Base-by-base conservation (phyloP, 257 asterid genomes). In the Salvia miltiorrhiza region DNA sequence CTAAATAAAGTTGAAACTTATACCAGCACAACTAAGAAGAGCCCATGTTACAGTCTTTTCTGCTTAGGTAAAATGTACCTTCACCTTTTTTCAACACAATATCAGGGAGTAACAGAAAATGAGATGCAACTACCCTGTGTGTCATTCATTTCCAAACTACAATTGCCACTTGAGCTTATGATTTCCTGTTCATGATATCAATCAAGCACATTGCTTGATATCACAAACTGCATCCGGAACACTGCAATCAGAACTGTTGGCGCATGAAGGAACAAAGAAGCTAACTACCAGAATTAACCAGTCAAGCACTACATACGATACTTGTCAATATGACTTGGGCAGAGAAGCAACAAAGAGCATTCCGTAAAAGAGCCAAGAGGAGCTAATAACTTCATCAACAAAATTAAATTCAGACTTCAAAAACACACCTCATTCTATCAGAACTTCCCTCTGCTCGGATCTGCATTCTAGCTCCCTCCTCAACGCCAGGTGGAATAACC, bases 371-470 rank as follows among this genome's bases (percentile, higher is more conserved):
- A 67, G 28, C 53, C 45, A 26, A 58, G 53, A 45, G 63, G 24
- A 45, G 55, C 73, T 32, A 14, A 54, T 59, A 68, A 58, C 69
- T 44, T 54, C 67, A 57, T 32, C 61, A 49, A 48, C 30, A 63
- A 53, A 69, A 62, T 30, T 16, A 23, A 39, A 23, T 73, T 58
- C 47, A 32, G 60, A 64, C 14, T 50, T 53, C 13, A 67, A 63
- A 61, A 28, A 23, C 79, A 41, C 63, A 90, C 99, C 99, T 87
- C 73, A 67, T 80, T 55, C 77, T 74, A 84, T 93, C 97, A 77
- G 84, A 44, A 86, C 81, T 93, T 61, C 99, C 97, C 79, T 90
- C 97, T 78, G 97, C 96, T 69, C 67, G 92, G 68, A 90, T 68
- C 83, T 74, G 90, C 95, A 93, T 87, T 26, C 88, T 82, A 73